Evolutionary conservation across 768 basidiomycete genomes (phyloP), one percentile per base, ranked within the genome.

Genomic region (Termitomyces sp.): DNA sequence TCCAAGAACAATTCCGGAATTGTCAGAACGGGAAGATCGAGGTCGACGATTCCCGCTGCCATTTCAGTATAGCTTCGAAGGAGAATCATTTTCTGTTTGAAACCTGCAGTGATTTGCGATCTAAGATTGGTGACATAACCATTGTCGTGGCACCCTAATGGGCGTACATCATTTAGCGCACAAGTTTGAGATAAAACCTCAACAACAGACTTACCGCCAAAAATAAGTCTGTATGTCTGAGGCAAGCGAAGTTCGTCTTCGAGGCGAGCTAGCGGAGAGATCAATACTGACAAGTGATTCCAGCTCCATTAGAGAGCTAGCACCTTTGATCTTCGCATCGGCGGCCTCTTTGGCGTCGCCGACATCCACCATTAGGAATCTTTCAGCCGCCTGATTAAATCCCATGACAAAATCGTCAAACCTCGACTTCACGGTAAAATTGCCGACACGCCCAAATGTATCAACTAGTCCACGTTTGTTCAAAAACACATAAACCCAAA

Each of bases 311-410:
- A 39, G 34, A 0, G 54, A 54, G 11, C 46, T 68, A 36, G 51
- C 63, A 87, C 89, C 85, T 78, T 87, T 88, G 68, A 90, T 81
- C 72, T 90, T 90, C 46, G 84, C 79, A 69, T 90, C 88, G 31
- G 86, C 88, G 4, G 84, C 86, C 75, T 90, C 88, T 72, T 90
- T 90, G 52, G 78, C 83, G 60, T 73, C 75, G 50, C 88, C 88
- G 53, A 87, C 87, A 69, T 90, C 88, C 34, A 87, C 77, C 72
- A 90, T 83, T 54, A 81, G 70, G 68, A 89, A 89, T 45, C 85
- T 79, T 58, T 84, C 82, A 15, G 81, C 74, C 12, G 87, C 84
- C 70, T 87, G 84, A 69, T 88, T 88, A 66, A 90, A 88, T 8
- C 88, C 88, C 53, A 78, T 70, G 56, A 85, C 70, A 66, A 90